A percentile compares a stretch with the other conserved stretches of the same genome.
These are phyloP conservation scores for Clavispora santaluciae DNA, from an alignment of 805 yeast genomes.

Conservation along the genomic window DNA sequence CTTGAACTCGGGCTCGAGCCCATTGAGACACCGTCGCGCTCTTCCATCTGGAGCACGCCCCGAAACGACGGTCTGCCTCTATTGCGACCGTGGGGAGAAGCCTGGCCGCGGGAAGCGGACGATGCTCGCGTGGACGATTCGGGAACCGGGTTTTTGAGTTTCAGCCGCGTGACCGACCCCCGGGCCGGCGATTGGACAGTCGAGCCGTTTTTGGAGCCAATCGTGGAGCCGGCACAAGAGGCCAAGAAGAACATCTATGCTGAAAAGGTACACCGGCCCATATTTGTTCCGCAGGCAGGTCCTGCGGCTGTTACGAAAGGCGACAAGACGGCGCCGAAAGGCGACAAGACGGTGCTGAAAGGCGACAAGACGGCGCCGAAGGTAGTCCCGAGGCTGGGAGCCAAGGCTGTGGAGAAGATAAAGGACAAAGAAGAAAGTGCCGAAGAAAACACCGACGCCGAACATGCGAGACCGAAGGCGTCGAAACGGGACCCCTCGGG, in stretches of 20 bases:
- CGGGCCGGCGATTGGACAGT: background rate
- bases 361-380: too few species aligned
- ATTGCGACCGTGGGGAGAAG: background rate
- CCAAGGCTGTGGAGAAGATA: too few species aligned
- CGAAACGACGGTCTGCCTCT: background rate
- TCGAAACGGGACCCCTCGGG: background rate
- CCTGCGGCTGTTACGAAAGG: background rate
- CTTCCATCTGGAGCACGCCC: slow-evolving; percentile 4
- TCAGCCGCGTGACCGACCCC: background rate
- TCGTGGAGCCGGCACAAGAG: background rate
- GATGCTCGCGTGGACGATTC: background rate
- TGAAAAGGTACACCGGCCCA: background rate
- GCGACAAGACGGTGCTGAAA: background rate
- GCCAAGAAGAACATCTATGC: background rate
- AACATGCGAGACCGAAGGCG: too few species aligned
- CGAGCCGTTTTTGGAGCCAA: background rate
- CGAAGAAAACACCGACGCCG: too few species aligned
- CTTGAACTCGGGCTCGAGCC: background rate
- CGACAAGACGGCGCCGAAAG: background rate
- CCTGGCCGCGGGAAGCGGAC: background rate
- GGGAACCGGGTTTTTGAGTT: background rate
- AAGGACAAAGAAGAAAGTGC: too few species aligned
- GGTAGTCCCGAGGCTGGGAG: too few species aligned
- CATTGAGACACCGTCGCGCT: background rate
- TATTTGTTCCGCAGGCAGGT: slow-evolving; percentile 1